phyloP scores from a whole-genome alignment of 2,329 filamentous ascomycete genomes.

The Cercospora zeina region DNA sequence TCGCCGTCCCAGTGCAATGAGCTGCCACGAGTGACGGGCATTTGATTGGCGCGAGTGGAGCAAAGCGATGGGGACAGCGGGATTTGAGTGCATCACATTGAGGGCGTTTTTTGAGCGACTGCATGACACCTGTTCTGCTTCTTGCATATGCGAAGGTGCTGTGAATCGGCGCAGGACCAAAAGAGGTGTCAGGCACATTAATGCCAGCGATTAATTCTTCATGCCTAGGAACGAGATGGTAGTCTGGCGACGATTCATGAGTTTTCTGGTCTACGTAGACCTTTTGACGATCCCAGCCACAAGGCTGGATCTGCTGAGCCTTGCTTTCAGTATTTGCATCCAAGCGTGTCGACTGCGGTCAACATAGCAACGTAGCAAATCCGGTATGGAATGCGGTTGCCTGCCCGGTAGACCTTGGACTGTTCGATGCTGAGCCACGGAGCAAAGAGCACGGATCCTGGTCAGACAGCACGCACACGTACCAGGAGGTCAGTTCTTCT shows the following conservation, averaged over 20 bases:
- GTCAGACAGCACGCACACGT: not conserved
- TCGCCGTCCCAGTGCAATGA: conserved; percentile 39
- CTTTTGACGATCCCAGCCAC: not conserved
- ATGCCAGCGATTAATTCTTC: not conserved
- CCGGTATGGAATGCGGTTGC: conserved; percentile 6
- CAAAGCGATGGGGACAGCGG: not conserved
- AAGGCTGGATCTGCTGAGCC: not conserved
- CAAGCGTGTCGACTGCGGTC: not conserved
- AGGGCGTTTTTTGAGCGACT: conserved; percentile 13
- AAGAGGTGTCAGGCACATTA: not conserved
- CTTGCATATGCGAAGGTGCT: not conserved
- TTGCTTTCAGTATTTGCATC: not conserved
- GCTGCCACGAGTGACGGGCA: not conserved
- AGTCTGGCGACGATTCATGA: not conserved
- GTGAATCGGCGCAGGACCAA: not conserved
- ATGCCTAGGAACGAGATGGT: not conserved
- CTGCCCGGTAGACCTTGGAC: not conserved
- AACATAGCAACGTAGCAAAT: not conserved
- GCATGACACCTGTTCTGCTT: conserved; percentile 16
- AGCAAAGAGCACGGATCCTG: not conserved
- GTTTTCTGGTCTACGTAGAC: not conserved
- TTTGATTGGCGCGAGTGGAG: not conserved
- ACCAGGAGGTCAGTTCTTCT: not conserved
- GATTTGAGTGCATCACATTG: not conserved
- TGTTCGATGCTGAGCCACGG: conserved; percentile 2